These are phyloP conservation scores for Pneumocystis canis DNA, from an alignment of 1,139 yeast genomes.

Conservation along the genomic window DNA sequence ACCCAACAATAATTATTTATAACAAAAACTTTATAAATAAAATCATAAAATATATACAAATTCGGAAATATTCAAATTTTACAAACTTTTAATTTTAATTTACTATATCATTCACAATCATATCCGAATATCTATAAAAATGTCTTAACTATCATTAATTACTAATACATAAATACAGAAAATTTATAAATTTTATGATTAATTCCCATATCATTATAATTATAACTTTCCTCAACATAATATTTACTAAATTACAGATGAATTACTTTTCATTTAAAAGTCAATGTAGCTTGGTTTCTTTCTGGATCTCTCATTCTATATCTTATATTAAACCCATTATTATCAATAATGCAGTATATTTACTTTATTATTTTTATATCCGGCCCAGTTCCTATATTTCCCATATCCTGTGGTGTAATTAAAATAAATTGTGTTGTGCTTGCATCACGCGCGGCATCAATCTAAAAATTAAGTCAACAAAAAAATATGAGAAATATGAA, in stretches of 20 bases:
- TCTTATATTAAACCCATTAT: neutral
- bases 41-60: too few relatives aligned
- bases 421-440: conserved; percentile 72
- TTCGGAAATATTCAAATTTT: too few relatives aligned
- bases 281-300: neutral
- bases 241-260: neutral
- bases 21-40: too few relatives aligned
- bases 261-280: neutral
- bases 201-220: neutral
- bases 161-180: neutral
- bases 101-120: too few relatives aligned
- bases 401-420: conserved; percentile 84
- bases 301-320: conserved; percentile 2
- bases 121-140: neutral
- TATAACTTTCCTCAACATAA: neutral
- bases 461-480: conserved; percentile 13
- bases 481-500: neutral
- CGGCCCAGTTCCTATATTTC: neutral
- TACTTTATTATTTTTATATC: conserved; percentile 1
- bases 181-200: neutral
- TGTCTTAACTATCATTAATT: neutral
- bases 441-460: conserved; percentile 46
- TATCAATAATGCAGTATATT: neutral
- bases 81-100: too few relatives aligned
- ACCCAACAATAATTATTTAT: neutral